A percentile compares a stretch with the other conserved stretches of the same genome.
phyloP scores from a whole-genome alignment of 768 basidiomycete genomes.

The Trametes sanguinea region DNA sequence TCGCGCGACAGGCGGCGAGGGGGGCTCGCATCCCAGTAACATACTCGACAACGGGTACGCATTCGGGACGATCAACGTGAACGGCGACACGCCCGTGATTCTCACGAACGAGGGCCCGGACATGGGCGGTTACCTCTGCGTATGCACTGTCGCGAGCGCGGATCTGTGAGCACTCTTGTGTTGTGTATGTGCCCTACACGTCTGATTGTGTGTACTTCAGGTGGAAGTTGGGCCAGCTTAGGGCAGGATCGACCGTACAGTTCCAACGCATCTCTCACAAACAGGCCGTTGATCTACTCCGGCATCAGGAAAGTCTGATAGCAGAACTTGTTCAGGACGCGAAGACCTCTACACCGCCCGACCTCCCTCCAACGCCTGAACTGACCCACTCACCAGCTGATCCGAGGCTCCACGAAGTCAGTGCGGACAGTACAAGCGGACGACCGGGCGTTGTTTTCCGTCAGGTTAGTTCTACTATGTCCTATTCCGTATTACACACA shows the following conservation, averaged over 20 bases:
- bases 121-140: constrained; percentile 63
- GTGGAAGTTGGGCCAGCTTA: constrained; percentile 71
- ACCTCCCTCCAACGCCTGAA: neutral
- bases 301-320: constrained; percentile 36
- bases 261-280: constrained; percentile 54
- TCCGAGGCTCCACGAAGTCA: constrained; percentile 41
- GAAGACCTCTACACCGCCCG: neutral
- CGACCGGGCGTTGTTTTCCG: constrained; percentile 48
- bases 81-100: constrained; percentile 73
- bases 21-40: constrained; percentile 69
- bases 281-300: constrained; percentile 36
- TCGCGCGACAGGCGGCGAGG: constrained; percentile 58
- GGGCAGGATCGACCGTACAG: constrained; percentile 53
- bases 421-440: constrained; percentile 13
- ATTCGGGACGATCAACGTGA: constrained; percentile 56
- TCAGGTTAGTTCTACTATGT: constrained; percentile 42
- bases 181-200: too few relatives aligned
- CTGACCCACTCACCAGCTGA: constrained; percentile 30
- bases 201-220: constrained; percentile 32
- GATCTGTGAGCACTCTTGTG: constrained; percentile 47
- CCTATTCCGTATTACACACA: neutral
- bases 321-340: constrained; percentile 22
- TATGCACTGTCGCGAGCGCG: constrained; percentile 51
- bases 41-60: constrained; percentile 65
- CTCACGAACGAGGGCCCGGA: constrained; percentile 61